Base-by-base conservation (phyloP, 305 asterid genomes). In the Fraxinus paxiana region DNA sequence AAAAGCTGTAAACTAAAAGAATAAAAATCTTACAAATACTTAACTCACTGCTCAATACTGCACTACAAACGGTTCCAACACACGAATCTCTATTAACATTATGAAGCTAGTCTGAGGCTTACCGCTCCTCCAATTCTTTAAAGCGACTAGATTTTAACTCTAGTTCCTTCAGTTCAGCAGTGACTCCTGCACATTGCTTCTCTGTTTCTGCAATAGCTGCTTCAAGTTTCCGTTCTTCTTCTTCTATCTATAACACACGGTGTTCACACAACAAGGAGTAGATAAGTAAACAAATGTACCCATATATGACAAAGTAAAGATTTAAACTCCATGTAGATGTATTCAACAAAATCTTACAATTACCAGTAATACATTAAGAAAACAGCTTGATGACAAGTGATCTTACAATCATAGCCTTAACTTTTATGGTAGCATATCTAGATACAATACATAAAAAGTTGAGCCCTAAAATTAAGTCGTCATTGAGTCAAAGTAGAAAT, bases 81-180 rank as follows among this genome's bases (percentile, higher is more conserved):
- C 73, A 63, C 51, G 76, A 6, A 33, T 59, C 61, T 71, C 79
- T 20, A 28, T 35, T 26, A 69, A 31, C 65, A 79, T n/a, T 17
- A 28, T 59, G 81, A 80, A 59, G 77, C 41, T 79, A 51, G 76
- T 48, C 26, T 33, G 82, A 72, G 83, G 37, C 83, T 87, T 88
- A 96, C 99, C 98, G 86, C 87, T 96, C 98, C 80, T 96, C 99
- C 85, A 93, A 89, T 88, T 96, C 98, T 85, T 94, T 93, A 85
- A 96, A 94, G 76, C 98, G 97, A 85, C 89, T 73, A 28, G 97
- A 94, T 84, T 96, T 94, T 35, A 91, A 77, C 85, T 96, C 98
- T 82, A 96, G 91, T 77, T 92, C 98, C 89, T 89, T 96, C 73
- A 96, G 85, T 87, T 96, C 95, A 74, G 90, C 87, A 76, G 92